Conservation (phyloP, 73 alveolate species). For the Tetrahymena thermophila region DNA sequence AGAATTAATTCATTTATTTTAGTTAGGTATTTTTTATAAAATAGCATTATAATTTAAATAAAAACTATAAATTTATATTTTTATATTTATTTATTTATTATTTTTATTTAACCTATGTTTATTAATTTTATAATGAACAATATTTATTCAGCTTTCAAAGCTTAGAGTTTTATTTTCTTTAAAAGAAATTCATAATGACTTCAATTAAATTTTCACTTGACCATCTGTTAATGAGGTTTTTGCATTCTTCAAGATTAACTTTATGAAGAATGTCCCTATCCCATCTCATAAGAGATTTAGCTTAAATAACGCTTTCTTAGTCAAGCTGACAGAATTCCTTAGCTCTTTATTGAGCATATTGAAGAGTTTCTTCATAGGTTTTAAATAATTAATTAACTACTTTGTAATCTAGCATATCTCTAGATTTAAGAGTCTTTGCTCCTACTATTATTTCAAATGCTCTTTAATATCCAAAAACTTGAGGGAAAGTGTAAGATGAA, state of each 20-base stretch:
- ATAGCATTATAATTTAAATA: no score
- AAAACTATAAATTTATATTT: no score
- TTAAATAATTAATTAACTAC: neutral
- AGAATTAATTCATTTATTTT: no score
- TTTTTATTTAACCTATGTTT: no score
- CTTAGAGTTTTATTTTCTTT: neutral
- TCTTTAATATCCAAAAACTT: neutral
- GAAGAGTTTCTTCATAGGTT: neutral
- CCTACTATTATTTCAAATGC: neutral
- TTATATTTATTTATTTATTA: no score
- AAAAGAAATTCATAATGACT: neutral
- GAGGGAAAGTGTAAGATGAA: neutral
- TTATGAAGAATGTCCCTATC: neutral
- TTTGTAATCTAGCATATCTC: neutral
- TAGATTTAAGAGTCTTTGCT: neutral
- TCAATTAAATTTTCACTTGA: neutral
- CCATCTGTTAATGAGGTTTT: neutral
- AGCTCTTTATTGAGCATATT: neutral
- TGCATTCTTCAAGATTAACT: neutral
- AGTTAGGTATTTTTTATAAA: no score
- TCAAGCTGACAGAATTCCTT: neutral
- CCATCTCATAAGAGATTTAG: neutral
- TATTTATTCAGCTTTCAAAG: neutral
- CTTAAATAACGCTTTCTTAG: neutral
- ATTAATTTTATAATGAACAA: no score